Percentiles rank a stretch among this genome's conserved stretches.
These are phyloP conservation scores for Eimeria mitis DNA, from an alignment of 169 alveolate species.

Conservation along the genomic window DNA sequence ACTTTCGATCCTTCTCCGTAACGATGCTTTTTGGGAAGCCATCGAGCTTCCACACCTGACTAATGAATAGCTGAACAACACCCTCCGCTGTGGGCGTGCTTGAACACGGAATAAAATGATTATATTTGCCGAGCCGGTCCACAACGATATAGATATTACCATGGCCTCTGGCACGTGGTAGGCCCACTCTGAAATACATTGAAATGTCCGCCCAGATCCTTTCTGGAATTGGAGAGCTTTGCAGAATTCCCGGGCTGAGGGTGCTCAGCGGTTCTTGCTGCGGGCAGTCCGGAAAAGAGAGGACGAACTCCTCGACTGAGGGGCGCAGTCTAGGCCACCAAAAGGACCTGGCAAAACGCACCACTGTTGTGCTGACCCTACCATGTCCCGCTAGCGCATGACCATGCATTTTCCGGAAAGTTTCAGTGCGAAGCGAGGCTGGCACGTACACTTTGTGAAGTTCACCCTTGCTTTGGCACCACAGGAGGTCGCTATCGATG, in stretches of 20 bases:
- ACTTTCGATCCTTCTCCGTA: background rate
- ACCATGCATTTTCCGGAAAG: background rate
- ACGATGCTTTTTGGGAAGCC: too few relatives aligned
- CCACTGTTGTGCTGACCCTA: background rate
- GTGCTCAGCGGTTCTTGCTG: background rate
- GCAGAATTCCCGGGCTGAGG: background rate
- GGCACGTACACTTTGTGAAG: background rate
- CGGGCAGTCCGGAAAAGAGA: background rate
- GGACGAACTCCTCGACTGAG: background rate
- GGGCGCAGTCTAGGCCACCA: background rate
- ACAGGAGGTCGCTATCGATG: background rate
- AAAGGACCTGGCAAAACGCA: background rate
- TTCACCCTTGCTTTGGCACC: background rate
- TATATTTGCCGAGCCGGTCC: background rate
- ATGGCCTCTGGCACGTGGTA: background rate
- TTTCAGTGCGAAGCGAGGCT: background rate
- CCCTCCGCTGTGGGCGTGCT: background rate
- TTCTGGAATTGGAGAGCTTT: background rate
- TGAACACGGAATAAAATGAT: background rate
- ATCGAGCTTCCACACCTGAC: background rate
- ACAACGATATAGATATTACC: background rate
- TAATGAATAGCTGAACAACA: background rate
- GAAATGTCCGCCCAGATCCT: background rate
- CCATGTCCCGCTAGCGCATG: background rate
- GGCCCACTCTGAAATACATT: background rate